Conservation (phyloP, 352 stramenopile species). For the Thraustotheca clavata region DNA sequence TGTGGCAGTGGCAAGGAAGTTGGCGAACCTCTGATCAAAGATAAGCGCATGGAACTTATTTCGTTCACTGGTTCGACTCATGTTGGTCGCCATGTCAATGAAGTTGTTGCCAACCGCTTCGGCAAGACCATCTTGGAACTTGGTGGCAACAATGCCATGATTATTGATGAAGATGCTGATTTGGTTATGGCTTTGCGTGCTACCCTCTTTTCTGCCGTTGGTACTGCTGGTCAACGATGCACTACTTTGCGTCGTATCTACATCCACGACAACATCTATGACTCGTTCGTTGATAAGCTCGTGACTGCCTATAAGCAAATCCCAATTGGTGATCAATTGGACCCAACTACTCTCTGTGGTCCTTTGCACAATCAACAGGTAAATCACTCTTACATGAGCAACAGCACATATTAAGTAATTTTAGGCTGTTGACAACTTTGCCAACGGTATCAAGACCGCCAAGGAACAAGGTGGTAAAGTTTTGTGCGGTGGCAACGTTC, state of each 20-base stretch:
- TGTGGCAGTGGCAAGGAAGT: constrained; percentile 73
- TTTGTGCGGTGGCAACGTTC: constrained; percentile 72
- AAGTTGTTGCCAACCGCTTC: constrained; percentile 83
- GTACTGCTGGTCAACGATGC: constrained; percentile 88
- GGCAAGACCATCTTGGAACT: constrained; percentile 89
- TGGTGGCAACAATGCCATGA: constrained; percentile 91
- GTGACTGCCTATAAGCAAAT: constrained; percentile 81
- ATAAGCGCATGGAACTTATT: constrained; percentile 83
- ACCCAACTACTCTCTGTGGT: constrained; percentile 77
- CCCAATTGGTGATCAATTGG: constrained; percentile 82
- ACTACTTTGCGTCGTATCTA: constrained; percentile 88
- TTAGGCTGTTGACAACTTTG: constrained; percentile 81
- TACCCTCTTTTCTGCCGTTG: constrained; percentile 87
- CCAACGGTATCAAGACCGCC: constrained; percentile 75
- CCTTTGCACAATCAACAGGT: constrained; percentile 55
- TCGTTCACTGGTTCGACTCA: constrained; percentile 89
- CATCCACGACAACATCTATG: constrained; percentile 86
- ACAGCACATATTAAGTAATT: background rate
- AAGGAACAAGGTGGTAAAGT: constrained; percentile 84
- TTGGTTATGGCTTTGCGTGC: constrained; percentile 81
- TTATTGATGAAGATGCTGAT: constrained; percentile 88
- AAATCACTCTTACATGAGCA: constrained; percentile 33
- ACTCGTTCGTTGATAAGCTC: constrained; percentile 81
- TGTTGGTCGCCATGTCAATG: constrained; percentile 75
- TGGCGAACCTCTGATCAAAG: constrained; percentile 75